phyloP scores from a whole-genome alignment of 2,329 filamentous ascomycete species.

The Thielaviopsis euricoi region DNA sequence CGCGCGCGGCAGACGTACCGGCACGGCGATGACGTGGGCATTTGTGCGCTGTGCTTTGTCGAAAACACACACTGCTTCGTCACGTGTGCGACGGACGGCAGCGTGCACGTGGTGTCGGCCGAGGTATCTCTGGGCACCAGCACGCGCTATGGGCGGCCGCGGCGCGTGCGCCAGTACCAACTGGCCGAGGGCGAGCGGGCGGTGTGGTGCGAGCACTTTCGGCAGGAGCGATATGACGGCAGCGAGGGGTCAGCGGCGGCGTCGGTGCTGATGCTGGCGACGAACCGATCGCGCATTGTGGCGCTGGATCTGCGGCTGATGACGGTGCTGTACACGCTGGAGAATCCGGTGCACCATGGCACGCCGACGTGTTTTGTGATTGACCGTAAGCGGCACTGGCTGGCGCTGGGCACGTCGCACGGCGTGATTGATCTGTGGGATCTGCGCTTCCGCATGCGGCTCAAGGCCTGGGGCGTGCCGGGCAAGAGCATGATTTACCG shows the following conservation, averaged over 20 bases:
- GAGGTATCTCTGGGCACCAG: constrained; percentile 28
- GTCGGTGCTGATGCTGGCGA: constrained; percentile 75
- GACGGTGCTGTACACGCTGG: constrained; percentile 60
- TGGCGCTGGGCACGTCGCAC: constrained; percentile 80
- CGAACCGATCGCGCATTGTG: constrained; percentile 67
- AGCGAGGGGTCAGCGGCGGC: background rate
- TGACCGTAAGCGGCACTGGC: constrained; percentile 74
- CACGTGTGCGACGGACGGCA: constrained; percentile 78
- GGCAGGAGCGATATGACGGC: constrained; percentile 46
- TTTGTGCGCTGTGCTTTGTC: constrained; percentile 75
- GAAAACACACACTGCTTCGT: constrained; percentile 90
- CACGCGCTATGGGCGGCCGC: constrained; percentile 63
- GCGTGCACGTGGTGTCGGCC: constrained; percentile 78
- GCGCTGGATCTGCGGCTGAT: constrained; percentile 80
- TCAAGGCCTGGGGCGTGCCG: constrained; percentile 77
- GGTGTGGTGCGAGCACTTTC: constrained; percentile 86
- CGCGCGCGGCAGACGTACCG: constrained; percentile 73
- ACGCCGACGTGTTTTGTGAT: constrained; percentile 83
- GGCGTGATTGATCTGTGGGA: constrained; percentile 93
- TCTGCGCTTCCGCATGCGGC: constrained; percentile 74
- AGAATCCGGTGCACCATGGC: constrained; percentile 83
- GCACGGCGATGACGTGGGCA: constrained; percentile 52
- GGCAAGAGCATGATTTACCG: constrained; percentile 68
- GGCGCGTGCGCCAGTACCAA: constrained; percentile 62
- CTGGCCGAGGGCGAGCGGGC: constrained; percentile 60